Base-by-base conservation (phyloP, 2,329 filamentous ascomycete species). In the Sarocladiaceae sp. region DNA sequence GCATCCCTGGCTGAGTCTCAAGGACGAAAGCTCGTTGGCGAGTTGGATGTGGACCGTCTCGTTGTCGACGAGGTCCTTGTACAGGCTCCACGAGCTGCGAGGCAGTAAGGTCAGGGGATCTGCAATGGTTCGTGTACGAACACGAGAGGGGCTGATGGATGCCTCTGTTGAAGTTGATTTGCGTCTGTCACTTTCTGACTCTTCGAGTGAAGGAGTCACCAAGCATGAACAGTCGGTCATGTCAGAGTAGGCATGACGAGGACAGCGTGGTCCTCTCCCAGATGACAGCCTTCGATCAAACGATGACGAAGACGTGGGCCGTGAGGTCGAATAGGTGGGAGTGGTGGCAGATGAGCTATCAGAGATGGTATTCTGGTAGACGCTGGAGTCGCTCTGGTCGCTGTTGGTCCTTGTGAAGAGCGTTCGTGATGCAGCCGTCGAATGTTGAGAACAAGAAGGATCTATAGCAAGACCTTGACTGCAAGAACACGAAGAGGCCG, bases 31-130 rank as follows among this genome's bases (percentile, higher is more conserved):
- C n/a, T 48, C 44, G 17, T 12, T 12, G 25, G 44, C 44, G 11
- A 48, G 44, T n/a, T 48, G 44, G 26, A 48, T 28, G n/a, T 31
- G 25, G 3, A 28, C 15, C 26, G 44, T 33, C 23, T 48, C 26
- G 44, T 48, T 48, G 3, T 48, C 44, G 3, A 22, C 25, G 10
- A 48, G 44, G 5, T 48, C 44, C n/a, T 31, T 33, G 44, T 48
- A 48, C 4, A 48, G 28, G 12, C 26, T 10, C 28, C 28, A 33
- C 8, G 23, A 31, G 44, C 5, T 29, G 15, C 15, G 26, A 18
- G 44, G 44, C 3, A 48, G 44, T 4, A 48, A 11, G 12, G 25
- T n/a, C 10, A 48, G n/a, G 5, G 44, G 44, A 10, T 48, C 26
- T 8, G 26, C 11, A 4, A 33, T 17, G n/a, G 7, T n/a, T n/a